Percentiles rank a stretch among this genome's conserved stretches.
phyloP scores from a whole-genome alignment of 768 basidiomycete species.

The Termitomyces sp. region DNA sequence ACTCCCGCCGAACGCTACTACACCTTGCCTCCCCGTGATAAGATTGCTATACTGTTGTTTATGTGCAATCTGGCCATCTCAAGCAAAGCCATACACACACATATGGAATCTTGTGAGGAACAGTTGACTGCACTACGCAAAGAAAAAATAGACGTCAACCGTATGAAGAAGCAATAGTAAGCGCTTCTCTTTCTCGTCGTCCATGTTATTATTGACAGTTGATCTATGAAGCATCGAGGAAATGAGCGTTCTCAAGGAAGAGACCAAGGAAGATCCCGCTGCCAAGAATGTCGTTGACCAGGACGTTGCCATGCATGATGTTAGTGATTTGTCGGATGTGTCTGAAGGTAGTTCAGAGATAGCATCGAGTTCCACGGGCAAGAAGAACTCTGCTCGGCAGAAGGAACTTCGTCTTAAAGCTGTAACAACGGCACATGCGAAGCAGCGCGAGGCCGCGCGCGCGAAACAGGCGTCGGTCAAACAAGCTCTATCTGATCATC shows the following conservation, averaged over 20 bases:
- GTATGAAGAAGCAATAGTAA: constrained; percentile 83
- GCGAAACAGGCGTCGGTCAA: constrained; percentile 76
- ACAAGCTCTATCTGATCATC: constrained; percentile 77
- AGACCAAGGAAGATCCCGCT: constrained; percentile 44
- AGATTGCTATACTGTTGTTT: constrained; percentile 81
- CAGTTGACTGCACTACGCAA: constrained; percentile 90
- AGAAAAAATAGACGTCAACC: constrained; percentile 92
- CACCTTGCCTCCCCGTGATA: constrained; percentile 66
- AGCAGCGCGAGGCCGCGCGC: constrained; percentile 76
- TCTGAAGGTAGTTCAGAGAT: constrained; percentile 62
- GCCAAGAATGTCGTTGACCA: constrained; percentile 45
- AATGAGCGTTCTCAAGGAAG: constrained; percentile 59
- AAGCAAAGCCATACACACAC: constrained; percentile 80
- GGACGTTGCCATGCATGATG: constrained; percentile 57
- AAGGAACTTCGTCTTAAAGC: constrained; percentile 49
- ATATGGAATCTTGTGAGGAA: constrained; percentile 88
- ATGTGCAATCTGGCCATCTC: constrained; percentile 88
- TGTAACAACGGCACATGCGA: constrained; percentile 57
- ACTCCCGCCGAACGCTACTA: constrained; percentile 68
- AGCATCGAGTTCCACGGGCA: constrained; percentile 37
- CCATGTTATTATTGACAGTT: constrained; percentile 6
- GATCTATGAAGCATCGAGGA: constrained; percentile 54
- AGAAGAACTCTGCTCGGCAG: constrained; percentile 42
- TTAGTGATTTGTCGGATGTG: constrained; percentile 70
- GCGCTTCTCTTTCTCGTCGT: constrained; percentile 23